Evolutionary conservation across 2,329 filamentous ascomycete genomes (phyloP), one percentile per base, ranked within the genome.

Genomic region (Colletotrichum camelliae): DNA sequence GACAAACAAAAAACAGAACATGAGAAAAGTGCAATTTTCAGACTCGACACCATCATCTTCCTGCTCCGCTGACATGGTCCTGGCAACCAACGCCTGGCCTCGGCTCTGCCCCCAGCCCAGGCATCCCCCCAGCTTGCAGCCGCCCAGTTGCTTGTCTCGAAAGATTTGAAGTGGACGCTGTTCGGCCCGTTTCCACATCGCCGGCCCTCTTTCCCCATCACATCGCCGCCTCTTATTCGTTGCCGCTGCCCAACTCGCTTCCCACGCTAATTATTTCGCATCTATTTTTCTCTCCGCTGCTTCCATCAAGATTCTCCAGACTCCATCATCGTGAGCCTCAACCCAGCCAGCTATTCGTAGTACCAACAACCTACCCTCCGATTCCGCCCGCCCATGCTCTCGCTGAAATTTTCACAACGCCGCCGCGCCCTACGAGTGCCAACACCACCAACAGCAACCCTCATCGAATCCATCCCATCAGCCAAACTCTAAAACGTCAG

Each of bases 121-220:
- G 35, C 24, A 15, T 29, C 12, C 37, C 55, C 29, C 55, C 29
- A 60, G 24, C 16, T 29, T 60, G 57, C 43, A 52, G 43, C 31
- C 18, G n/a, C 72, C 67, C 52, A 21, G 72, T 48, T 55, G 16
- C 60, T 62, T 62, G 55, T 39, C 61, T 72, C 35, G 37, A 72
- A 75, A 52, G 43, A 52, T 52, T 52, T 52, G 43, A 52, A 62
- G 52, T 55, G 27, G 43, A 48, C 43, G 61, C 72, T 67, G 66
- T 72, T 75, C 72, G 72, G 72, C 72, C 72, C 72, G 68, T 75
- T 72, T 75, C 24, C 68, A 52, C n/a, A 12, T 12, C n/a, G 31
- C 21, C 31, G 69, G 29, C 60, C 60, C 48, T 33, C 43, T 33
- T 21, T 27, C 55, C 65, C 57, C 70, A n/a, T 55, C 39, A 8